Base-by-base conservation (phyloP, 345 rosid species). In the Pugionium cornutum region DNA sequence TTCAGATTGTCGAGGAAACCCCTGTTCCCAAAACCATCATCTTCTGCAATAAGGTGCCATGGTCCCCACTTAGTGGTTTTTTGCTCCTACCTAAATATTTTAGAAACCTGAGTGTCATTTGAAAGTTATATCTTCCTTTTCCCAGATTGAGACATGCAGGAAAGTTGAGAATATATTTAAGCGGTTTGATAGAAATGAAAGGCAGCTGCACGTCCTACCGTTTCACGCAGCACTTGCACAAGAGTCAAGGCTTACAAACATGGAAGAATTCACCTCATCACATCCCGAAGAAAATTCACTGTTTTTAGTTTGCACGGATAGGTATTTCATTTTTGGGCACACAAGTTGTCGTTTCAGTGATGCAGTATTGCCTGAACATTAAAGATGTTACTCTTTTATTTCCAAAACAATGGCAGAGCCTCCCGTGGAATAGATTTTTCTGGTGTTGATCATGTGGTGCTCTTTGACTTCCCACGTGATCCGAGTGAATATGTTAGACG, bases 401-500 rank as follows among this genome's bases (percentile, higher is more conserved):
- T 80, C 5, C 45, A 4, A 58, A 44, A 75, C 50, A n/a, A 10
- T 72, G 68, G 58, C 89, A 92, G 97, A 77, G 89, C 94, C 11
- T 92, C 92, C 0, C 89, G 96, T 4, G 98, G 98, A 62, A 40
- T 40, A 40, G 44, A 40, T 40, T 40, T 40, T 4, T 40, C 10
- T 2, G 44, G 44, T 7, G 44, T 92, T 66, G 91, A 88, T 74
- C 97, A 86, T 55, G 91, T 89, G 9, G 63, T 92, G 30, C 94
- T 89, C 5, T 92, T 92, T 39, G 94, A 92, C 76, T 92, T 83
- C 30, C 96, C 94, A 0, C 94, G 90, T 2, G 96, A 92, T 66
- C 98, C 91, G 9, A 92, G 98, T 40, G 97, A 92, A 78, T 89
- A 89, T 6, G 97, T 92, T 6, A 88, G 91, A 2, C 89, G 96